These are phyloP conservation scores for Chaetomiaceae sp. DNA, from an alignment of 2,329 filamentous ascomycete genomes.

Conservation along the genomic window DNA sequence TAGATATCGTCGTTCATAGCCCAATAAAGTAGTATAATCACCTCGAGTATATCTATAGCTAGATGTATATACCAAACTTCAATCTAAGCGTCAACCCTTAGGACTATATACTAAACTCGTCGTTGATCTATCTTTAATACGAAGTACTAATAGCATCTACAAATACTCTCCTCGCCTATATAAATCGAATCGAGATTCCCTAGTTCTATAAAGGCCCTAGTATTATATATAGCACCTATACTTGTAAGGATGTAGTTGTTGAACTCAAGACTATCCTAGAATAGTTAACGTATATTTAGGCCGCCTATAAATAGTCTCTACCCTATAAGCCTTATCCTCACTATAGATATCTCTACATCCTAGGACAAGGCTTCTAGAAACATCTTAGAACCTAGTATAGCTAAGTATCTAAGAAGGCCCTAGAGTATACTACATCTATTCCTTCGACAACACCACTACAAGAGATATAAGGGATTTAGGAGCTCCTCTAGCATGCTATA, in stretches of 20 bases:
- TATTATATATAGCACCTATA: constrained; percentile 8
- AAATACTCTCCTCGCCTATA: constrained; percentile 12
- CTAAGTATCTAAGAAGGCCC: not conserved
- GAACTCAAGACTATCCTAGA: constrained; percentile 13
- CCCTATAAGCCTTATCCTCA: constrained; percentile 5
- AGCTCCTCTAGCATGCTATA: constrained; percentile 11
- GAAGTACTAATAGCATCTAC: constrained; percentile 10
- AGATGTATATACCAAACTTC: constrained; percentile 10
- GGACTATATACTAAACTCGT: constrained; percentile 5
- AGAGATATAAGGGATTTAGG: constrained; percentile 11
- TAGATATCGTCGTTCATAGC: constrained; percentile 9
- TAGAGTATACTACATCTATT: constrained; percentile 3
- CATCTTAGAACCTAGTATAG: constrained; percentile 8
- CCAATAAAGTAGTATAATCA: constrained; percentile 10
- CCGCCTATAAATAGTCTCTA: constrained; percentile 9
- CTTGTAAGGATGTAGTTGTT: constrained; percentile 12
- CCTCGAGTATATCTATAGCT: constrained; percentile 13
- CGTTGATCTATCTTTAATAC: constrained; percentile 11
- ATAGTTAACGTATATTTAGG: constrained; percentile 7
- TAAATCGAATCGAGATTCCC: constrained; percentile 13
- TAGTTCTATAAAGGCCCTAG: constrained; percentile 8
- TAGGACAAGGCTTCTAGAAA: constrained; percentile 6
- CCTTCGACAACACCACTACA: constrained; percentile 10
- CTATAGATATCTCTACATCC: constrained; percentile 13
- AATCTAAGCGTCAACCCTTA: constrained; percentile 8